phyloP scores from a whole-genome alignment of 306 rosid genomes.

The Clitoria ternatea region DNA sequence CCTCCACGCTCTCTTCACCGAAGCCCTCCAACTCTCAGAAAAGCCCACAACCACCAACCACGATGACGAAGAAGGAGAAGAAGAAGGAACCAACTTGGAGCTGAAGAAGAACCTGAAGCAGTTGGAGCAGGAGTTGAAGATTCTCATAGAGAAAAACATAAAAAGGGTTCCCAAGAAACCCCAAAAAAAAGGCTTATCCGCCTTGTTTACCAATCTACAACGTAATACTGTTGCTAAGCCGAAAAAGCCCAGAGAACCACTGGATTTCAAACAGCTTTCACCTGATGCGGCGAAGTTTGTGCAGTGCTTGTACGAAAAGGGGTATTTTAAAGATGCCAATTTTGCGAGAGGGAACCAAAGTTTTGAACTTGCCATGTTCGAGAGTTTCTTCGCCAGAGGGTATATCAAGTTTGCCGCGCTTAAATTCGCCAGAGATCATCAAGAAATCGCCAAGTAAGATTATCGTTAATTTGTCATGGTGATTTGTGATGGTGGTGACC shows the following conservation, averaged over 20 bases:
- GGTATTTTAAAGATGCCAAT: slow-evolving; percentile 63
- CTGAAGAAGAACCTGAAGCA: slow-evolving; percentile 32
- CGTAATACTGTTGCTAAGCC: neutral
- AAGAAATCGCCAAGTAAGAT: slow-evolving; percentile 69
- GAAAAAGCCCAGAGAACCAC: slow-evolving; percentile 20
- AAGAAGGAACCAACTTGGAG: slow-evolving; percentile 16
- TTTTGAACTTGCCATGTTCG: slow-evolving; percentile 52
- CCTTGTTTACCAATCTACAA: slow-evolving; percentile 26
- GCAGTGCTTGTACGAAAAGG: slow-evolving; percentile 43
- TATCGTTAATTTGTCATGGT: too few species aligned
- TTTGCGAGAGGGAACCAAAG: slow-evolving; percentile 21
- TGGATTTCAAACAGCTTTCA: slow-evolving; percentile 42
- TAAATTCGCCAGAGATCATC: slow-evolving; percentile 55
- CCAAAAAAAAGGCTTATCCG: slow-evolving; percentile 23
- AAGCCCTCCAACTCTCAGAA: slow-evolving; percentile 30
- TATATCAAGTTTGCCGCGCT: slow-evolving; percentile 46
- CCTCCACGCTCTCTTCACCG: slow-evolving; percentile 39
- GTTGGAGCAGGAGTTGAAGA: slow-evolving; percentile 30
- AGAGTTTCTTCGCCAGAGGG: slow-evolving; percentile 26
- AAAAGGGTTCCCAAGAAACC: neutral
- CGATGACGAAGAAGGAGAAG: neutral
- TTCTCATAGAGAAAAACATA: slow-evolving; percentile 1
- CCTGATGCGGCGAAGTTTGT: slow-evolving; percentile 50
- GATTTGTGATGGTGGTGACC: too few species aligned
- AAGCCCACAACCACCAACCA: neutral